Conservation (phyloP, 768 basidiomycete species). For the Trametes elegans region DNA sequence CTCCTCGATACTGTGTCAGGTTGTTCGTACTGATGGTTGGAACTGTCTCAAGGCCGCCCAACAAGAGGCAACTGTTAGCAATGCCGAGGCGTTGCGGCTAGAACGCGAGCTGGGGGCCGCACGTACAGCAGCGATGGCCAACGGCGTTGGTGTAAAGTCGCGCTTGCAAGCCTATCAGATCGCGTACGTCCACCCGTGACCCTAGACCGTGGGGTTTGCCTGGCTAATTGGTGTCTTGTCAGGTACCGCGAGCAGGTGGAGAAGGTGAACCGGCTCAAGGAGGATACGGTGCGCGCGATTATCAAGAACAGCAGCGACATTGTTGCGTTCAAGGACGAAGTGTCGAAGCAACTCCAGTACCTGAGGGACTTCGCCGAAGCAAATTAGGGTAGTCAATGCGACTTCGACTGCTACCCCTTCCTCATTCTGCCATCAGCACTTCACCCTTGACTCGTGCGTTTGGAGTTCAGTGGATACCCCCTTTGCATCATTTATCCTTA, state of each 20-base stretch:
- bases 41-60: slow-evolving; percentile 59
- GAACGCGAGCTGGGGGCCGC: slow-evolving; percentile 75
- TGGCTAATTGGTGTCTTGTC: background rate
- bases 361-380: slow-evolving; percentile 67
- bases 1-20: background rate
- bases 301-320: slow-evolving; percentile 85
- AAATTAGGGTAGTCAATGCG: slow-evolving; percentile 27
- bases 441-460: too few relatives aligned
- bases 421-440: background rate
- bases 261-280: slow-evolving; percentile 68
- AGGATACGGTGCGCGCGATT: slow-evolving; percentile 78
- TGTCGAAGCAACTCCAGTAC: slow-evolving; percentile 67
- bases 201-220: background rate
- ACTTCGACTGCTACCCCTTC: background rate
- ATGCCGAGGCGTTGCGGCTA: slow-evolving; percentile 60
- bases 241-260: slow-evolving; percentile 82
- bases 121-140: slow-evolving; percentile 70
- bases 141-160: slow-evolving; percentile 81
- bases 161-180: slow-evolving; percentile 75
- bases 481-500: background rate
- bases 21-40: background rate
- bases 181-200: slow-evolving; percentile 45
- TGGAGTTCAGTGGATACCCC: background rate
- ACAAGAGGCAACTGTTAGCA: slow-evolving; percentile 67
- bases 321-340: slow-evolving; percentile 75